These are phyloP conservation scores for Lasiosphaeria ovina DNA, from an alignment of 495 filamentous ascomycete species.

Conservation along the genomic window DNA sequence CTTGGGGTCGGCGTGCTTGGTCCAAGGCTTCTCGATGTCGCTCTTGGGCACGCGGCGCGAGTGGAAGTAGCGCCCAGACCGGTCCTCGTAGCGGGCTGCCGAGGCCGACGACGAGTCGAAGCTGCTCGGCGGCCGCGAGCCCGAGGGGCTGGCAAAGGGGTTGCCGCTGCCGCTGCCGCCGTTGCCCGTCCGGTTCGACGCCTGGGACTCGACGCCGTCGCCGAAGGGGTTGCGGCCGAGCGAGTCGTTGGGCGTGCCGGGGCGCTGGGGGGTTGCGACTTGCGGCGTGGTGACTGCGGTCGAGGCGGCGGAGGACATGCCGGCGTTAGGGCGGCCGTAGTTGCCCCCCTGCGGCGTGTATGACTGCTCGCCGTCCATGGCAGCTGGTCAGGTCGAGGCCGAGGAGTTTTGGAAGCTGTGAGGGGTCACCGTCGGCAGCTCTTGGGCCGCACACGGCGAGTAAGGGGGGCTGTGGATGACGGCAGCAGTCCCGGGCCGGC, in stretches of 20 bases:
- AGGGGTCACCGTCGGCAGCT: not conserved
- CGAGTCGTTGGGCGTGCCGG: constrained; percentile 39
- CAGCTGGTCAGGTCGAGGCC: not conserved
- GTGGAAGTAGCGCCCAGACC: constrained; percentile 64
- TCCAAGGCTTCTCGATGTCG: constrained; percentile 69
- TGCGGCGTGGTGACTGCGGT: constrained; percentile 31
- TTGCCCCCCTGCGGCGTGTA: constrained; percentile 10
- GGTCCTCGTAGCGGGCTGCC: constrained; percentile 29
- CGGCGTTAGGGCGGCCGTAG: constrained; percentile 12
- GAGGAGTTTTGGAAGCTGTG: not conserved
- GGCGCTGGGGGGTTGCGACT: constrained; percentile 35
- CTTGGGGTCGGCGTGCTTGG: constrained; percentile 63
- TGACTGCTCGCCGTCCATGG: constrained; percentile 9
- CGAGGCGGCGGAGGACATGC: constrained; percentile 22
- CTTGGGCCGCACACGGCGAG: not conserved
- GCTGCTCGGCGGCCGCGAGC: constrained; percentile 54
- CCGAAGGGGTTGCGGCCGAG: constrained; percentile 33
- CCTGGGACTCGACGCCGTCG: constrained; percentile 37
- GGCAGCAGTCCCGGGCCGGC: not conserved
- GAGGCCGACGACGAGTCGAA: constrained; percentile 48
- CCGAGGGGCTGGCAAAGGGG: constrained; percentile 58
- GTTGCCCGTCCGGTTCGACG: constrained; percentile 28
- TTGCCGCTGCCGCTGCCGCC: constrained; percentile 36
- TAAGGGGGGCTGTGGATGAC: not conserved
- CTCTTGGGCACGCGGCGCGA: constrained; percentile 70